phyloP scores from a whole-genome alignment of 768 basidiomycete genomes.

The Boletus coccyginus region DNA sequence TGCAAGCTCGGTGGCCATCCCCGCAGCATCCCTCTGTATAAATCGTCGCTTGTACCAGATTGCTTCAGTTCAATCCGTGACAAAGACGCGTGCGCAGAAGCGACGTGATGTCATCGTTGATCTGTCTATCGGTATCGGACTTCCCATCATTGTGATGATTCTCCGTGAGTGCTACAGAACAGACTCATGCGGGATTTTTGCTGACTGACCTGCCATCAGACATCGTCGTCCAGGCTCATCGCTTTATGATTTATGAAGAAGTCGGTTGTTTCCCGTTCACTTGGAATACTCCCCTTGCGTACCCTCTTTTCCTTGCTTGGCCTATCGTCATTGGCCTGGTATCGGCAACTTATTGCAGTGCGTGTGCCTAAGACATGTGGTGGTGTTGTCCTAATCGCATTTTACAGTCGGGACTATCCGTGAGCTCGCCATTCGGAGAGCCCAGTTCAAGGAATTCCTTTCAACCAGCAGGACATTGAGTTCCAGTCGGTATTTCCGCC shows the following conservation, averaged over 20 bases:
- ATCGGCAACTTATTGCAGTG: constrained; percentile 41
- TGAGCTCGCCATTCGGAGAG: constrained; percentile 29
- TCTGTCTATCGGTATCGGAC: constrained; percentile 41
- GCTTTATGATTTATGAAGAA: constrained; percentile 48
- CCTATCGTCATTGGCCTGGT: constrained; percentile 42
- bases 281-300: constrained; percentile 36
- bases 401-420: constrained; percentile 29
- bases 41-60: constrained; percentile 34
- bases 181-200: background rate
- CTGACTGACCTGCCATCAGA: constrained; percentile 31
- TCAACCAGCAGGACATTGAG: constrained; percentile 41
- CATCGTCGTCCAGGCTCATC: constrained; percentile 48
- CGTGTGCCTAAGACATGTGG: constrained; percentile 1
- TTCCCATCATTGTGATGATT: constrained; percentile 46
- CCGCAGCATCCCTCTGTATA: constrained; percentile 37
- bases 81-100: constrained; percentile 45
- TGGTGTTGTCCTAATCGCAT: background rate
- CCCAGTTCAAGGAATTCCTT: constrained; percentile 37
- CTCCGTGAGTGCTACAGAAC: constrained; percentile 37
- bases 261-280: constrained; percentile 45
- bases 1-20: constrained; percentile 9
- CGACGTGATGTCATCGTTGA: constrained; percentile 43
- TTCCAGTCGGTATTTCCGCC: constrained; percentile 55
- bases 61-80: constrained; percentile 45
- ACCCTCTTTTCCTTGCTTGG: constrained; percentile 35